phyloP scores from a whole-genome alignment of 2,329 filamentous ascomycete species.

The Nigrospora oryzae region DNA sequence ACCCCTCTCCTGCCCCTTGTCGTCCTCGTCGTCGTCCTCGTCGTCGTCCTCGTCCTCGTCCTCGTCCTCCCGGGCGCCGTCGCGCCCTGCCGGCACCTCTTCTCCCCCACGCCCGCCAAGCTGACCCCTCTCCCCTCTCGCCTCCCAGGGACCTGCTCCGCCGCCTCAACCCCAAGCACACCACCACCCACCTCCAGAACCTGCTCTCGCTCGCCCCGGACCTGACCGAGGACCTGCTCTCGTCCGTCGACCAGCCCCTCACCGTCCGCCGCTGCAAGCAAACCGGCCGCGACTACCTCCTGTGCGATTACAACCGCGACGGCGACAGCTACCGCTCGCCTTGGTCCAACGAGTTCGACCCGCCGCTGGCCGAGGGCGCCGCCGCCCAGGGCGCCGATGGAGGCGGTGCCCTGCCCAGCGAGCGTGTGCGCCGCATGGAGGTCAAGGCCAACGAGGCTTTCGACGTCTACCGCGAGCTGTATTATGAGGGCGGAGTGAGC shows the following conservation, averaged over 20 bases:
- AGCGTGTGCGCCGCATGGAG: conserved; percentile 89
- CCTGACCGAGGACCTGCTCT: conserved; percentile 94
- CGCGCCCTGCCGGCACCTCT: background rate
- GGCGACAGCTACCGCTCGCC: conserved; percentile 95
- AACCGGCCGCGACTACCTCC: conserved; percentile 88
- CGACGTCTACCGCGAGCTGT: conserved; percentile 92
- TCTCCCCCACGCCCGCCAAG: conserved; percentile 1
- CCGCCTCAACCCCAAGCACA: conserved; percentile 91
- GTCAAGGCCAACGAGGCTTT: conserved; percentile 91
- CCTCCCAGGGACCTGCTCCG: conserved; percentile 82
- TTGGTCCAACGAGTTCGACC: conserved; percentile 99
- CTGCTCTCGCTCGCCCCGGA: conserved; percentile 85
- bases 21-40: background rate
- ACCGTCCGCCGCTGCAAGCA: conserved; percentile 78
- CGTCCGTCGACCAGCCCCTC: conserved; percentile 93
- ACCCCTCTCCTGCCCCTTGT: conserved; percentile 1
- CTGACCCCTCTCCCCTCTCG: conserved; percentile 35
- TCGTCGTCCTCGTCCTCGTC: conserved; percentile 1
- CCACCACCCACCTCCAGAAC: conserved; percentile 75
- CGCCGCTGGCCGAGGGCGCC: conserved; percentile 61
- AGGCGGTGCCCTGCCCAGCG: conserved; percentile 73
- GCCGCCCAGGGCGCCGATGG: conserved; percentile 46
- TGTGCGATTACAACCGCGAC: conserved; percentile 99
- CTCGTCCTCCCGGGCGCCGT: conserved; percentile 1
- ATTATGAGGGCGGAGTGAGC: conserved; percentile 92